Evolutionary conservation across 208 protist genomes (phyloP), one percentile per base, ranked within the genome.

Genomic region (Acanthamoeba sp.): DNA sequence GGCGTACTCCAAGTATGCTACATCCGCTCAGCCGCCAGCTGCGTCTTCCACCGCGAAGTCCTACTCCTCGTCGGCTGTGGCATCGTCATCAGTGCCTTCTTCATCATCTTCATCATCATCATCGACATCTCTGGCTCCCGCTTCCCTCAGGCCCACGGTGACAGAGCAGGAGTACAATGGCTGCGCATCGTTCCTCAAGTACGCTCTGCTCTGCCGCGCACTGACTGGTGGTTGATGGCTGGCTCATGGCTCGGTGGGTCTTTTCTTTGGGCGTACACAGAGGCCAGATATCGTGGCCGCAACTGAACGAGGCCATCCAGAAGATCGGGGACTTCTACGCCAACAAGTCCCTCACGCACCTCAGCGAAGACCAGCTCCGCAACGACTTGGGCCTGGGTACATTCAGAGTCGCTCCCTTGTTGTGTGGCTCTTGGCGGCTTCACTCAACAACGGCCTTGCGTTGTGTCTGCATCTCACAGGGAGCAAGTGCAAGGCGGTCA

Each of bases 401-500:
- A 69, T 24, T 59, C 52, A 10, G 20, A 10, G 10, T 59, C 64
- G 6, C 64, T 16, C 34, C 38, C 27, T 40, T 29, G 24, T 64
- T 20, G 27, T 64, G 57, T 64, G 57, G 24, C 45, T 10, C 48
- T 16, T 55, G 10, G 45, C 10, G 45, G 10, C 6, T 48, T 48
- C 6, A 48, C 45, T 48, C 45, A 32, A 69, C n/a, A n/a, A n/a
- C n/a, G n/a, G n/a, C n/a, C n/a, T n/a, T n/a, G n/a, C n/a, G 7
- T 22, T 62, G 16, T 29, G 55, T 62, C 2, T 62, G 20, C 55
- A 78, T 84, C 18, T 80, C 5, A 9, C 10, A 48, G 76, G 40
- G 14, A 34, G 27, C 76, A 84, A 84, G 76, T 57, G 76, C 76
- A 84, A 84, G 76, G 76, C 76, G 24, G 40, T 52, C 27, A 55